Evolutionary conservation across 2,329 filamentous ascomycete species (phyloP).

Genomic region (Trichophyton verrucosum): DNA sequence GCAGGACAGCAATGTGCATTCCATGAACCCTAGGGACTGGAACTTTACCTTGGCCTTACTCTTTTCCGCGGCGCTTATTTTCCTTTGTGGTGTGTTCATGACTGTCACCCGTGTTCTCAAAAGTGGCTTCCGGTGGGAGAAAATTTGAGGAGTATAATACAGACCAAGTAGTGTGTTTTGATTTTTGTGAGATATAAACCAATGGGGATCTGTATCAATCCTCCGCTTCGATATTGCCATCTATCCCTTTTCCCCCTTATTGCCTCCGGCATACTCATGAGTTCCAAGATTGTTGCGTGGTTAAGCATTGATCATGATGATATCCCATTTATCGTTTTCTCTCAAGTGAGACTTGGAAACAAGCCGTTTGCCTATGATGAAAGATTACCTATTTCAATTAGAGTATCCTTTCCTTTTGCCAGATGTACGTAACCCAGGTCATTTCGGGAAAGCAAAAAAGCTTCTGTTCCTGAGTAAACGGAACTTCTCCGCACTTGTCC

Average conservation of each 20-base stretch:
- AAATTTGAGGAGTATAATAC: not conserved
- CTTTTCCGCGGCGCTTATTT: not conserved
- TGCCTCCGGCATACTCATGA: not conserved
- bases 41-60: not conserved
- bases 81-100: not conserved
- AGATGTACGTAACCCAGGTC: not conserved
- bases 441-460: too few species aligned
- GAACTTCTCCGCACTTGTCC: too few species aligned
- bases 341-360: too few species aligned
- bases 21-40: not conserved
- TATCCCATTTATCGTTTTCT: not conserved
- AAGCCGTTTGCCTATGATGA: not conserved
- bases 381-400: not conserved
- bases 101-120: not conserved
- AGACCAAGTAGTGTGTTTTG: not conserved
- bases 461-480: too few species aligned
- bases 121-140: not conserved
- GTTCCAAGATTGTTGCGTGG: too few species aligned
- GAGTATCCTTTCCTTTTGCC: not conserved
- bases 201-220: not conserved
- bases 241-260: not conserved
- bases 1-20: conserved; percentile 29
- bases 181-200: not conserved
- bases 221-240: not conserved
- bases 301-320: not conserved